Evolutionary conservation across 805 yeast species (phyloP).

Genomic region (Wickerhamiella dianesei): DNA sequence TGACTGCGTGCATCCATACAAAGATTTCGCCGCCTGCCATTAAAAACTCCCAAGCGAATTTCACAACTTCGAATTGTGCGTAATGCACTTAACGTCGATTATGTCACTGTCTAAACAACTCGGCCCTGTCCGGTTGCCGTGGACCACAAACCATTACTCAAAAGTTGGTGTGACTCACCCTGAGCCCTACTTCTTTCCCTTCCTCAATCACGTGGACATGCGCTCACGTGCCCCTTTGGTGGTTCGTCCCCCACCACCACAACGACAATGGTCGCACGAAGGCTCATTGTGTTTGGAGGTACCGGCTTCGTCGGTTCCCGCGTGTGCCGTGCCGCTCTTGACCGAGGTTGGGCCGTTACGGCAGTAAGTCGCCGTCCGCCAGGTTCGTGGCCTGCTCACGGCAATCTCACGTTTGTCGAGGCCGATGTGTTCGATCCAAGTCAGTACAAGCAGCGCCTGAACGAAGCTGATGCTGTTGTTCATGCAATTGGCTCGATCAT

Average conservation of each 20-base stretch:
- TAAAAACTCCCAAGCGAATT: not conserved
- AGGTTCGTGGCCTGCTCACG: slow-evolving; percentile 30
- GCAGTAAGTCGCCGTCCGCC: slow-evolving; percentile 35
- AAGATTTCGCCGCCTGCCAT: not conserved
- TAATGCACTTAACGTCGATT: too few species aligned
- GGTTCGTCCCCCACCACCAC: too few species aligned
- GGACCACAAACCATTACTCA: too few species aligned
- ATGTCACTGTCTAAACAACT: too few species aligned
- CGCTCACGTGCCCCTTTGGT: too few species aligned
- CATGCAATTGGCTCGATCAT: slow-evolving; percentile 70
- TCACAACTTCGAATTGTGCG: not conserved
- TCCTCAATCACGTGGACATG: not conserved
- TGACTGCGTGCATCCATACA: not conserved
- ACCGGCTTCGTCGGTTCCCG: slow-evolving; percentile 58
- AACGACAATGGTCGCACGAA: not conserved
- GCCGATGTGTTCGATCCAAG: slow-evolving; percentile 58
- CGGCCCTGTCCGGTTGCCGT: too few species aligned
- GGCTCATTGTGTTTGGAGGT: slow-evolving; percentile 48
- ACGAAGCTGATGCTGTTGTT: slow-evolving; percentile 51
- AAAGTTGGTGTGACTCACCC: not conserved
- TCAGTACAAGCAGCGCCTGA: slow-evolving; percentile 37
- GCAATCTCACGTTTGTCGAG: slow-evolving; percentile 35
- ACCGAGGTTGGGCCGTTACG: slow-evolving; percentile 33
- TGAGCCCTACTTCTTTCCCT: not conserved
- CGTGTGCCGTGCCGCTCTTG: slow-evolving; percentile 25